These are phyloP conservation scores for Hymenoscyphus albidus DNA, from an alignment of 2,329 filamentous ascomycete species.

Conservation along the genomic window DNA sequence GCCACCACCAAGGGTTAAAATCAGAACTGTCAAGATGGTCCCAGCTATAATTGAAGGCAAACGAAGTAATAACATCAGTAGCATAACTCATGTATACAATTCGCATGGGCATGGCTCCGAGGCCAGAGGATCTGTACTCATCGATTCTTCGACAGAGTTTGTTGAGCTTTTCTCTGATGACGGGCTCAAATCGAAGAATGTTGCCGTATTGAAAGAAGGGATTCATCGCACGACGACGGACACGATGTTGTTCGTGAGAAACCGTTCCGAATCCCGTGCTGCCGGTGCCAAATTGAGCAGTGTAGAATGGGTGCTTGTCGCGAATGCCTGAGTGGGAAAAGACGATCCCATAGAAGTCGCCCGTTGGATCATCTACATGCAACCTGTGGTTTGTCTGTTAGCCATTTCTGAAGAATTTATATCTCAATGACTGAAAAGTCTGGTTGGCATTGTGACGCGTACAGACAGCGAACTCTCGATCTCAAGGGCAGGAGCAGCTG, in stretches of 20 bases:
- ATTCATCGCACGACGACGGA: slow-evolving; percentile 23
- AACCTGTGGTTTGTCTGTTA: background rate
- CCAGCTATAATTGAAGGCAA: slow-evolving; percentile 28
- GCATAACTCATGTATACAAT: slow-evolving; percentile 20
- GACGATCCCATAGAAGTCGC: slow-evolving; percentile 11
- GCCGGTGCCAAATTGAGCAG: slow-evolving; percentile 11
- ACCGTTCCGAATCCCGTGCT: slow-evolving; percentile 22
- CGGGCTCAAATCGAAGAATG: slow-evolving; percentile 22
- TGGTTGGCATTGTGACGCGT: background rate
- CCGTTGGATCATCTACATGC: slow-evolving; percentile 10
- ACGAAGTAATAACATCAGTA: slow-evolving; percentile 33
- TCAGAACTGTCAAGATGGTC: slow-evolving; percentile 25
- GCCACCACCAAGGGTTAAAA: slow-evolving; percentile 23
- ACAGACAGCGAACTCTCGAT: background rate
- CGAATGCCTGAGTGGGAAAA: slow-evolving; percentile 8
- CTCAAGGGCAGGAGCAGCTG: background rate
- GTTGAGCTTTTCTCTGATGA: slow-evolving; percentile 21
- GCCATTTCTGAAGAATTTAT: background rate
- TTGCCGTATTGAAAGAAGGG: slow-evolving; percentile 26
- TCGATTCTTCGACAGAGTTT: slow-evolving; percentile 23
- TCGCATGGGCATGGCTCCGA: slow-evolving; percentile 18
- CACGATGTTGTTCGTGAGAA: slow-evolving; percentile 25
- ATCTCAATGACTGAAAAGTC: background rate
- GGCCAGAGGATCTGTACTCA: slow-evolving; percentile 15
- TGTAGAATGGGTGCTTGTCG: slow-evolving; percentile 11